Conservation (phyloP, 352 stramenopile species). For the Blastocystis sp. region DNA sequence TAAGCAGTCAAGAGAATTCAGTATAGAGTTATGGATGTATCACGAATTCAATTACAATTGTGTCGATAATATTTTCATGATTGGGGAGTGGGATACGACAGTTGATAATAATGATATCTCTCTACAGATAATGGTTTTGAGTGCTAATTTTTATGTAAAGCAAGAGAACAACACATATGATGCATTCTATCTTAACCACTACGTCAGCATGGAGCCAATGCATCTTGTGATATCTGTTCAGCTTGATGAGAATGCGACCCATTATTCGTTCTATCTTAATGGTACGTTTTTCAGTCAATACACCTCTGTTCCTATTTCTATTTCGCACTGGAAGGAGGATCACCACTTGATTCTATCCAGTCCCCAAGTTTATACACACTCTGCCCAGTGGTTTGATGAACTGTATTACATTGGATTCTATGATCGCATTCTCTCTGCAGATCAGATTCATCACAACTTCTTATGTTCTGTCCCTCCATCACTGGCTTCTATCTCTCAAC, state of each 20-base stretch:
- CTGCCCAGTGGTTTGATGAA: background rate
- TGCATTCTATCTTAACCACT: background rate
- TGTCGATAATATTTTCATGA: background rate
- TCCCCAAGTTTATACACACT: background rate
- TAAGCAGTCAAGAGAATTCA: background rate
- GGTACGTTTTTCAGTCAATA: background rate
- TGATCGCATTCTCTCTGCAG: background rate
- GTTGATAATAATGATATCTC: background rate
- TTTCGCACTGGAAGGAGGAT: background rate
- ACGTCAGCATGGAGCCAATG: background rate
- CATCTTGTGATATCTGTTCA: background rate
- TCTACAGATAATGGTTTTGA: background rate
- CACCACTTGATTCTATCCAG: background rate
- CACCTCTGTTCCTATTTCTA: background rate
- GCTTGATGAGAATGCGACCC: background rate
- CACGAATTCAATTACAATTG: background rate
- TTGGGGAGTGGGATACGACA: background rate
- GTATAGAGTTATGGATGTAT: background rate
- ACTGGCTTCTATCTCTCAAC: background rate
- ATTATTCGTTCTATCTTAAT: background rate
- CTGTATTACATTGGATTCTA: slow-evolving; percentile 6
- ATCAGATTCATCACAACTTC: slow-evolving; percentile 6
- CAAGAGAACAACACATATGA: background rate
- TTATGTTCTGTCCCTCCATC: slow-evolving; percentile 14
- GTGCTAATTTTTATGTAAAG: background rate